Evolutionary conservation across 2,329 filamentous ascomycete species (phyloP).

Genomic region (Stagonosporopsis cucurbitacearum): DNA sequence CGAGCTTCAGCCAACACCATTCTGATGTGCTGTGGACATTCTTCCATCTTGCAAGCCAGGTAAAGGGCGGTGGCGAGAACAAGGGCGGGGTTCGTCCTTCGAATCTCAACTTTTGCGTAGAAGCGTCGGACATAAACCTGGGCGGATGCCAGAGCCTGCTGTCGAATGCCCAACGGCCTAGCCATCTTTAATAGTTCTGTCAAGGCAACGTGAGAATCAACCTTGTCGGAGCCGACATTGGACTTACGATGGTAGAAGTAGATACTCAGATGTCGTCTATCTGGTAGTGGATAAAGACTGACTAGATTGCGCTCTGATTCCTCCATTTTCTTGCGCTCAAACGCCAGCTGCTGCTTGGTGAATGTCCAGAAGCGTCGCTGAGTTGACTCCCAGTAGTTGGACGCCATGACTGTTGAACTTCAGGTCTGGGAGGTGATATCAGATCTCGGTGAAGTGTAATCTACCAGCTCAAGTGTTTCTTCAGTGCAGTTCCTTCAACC

Average conservation of each 20-base stretch:
- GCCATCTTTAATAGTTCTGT: conserved; percentile 76
- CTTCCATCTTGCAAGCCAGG: conserved; percentile 96
- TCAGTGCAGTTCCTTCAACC: not conserved
- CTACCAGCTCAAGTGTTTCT: not conserved
- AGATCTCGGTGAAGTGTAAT: not conserved
- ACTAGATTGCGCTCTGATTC: conserved; percentile 76
- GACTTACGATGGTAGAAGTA: conserved; percentile 86
- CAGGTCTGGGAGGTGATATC: not conserved
- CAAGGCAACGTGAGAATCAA: conserved; percentile 40
- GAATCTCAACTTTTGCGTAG: conserved; percentile 88
- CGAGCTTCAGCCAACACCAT: conserved; percentile 87
- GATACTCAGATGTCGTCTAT: conserved; percentile 81
- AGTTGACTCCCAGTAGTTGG: conserved; percentile 96
- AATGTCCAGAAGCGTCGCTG: conserved; percentile 92
- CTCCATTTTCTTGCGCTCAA: conserved; percentile 77
- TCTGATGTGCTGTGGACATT: conserved; percentile 94
- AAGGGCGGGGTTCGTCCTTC: conserved; percentile 90
- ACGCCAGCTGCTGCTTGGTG: conserved; percentile 77
- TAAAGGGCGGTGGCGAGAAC: conserved; percentile 94
- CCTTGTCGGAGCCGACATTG: too few species aligned
- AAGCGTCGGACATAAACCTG: conserved; percentile 95
- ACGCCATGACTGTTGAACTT: conserved; percentile 68
- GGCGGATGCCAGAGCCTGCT: conserved; percentile 92
- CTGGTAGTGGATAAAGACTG: conserved; percentile 81
- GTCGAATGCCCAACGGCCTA: conserved; percentile 81